A percentile compares a stretch with the other conserved stretches of the same genome.
phyloP scores from a whole-genome alignment of 345 rosid species.

The Euphorbia lathyris region DNA sequence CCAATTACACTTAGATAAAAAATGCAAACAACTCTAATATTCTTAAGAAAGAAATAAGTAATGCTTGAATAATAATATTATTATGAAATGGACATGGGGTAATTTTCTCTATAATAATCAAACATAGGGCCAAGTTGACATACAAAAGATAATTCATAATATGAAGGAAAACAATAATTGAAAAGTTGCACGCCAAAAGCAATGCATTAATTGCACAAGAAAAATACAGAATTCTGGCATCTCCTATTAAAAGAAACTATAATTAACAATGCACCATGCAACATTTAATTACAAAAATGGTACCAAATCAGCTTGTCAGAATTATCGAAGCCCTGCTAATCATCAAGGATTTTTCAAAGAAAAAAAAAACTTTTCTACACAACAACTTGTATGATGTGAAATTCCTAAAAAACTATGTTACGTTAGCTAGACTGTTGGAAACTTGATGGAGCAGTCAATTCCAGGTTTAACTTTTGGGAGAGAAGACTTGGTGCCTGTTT shows the following conservation, averaged over 20 bases:
- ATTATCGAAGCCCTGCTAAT: conserved; percentile 21
- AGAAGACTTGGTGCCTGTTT: conserved; percentile 29
- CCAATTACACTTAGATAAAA: too few species aligned
- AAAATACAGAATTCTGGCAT: conserved; percentile 9
- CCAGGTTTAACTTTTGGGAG: conserved; percentile 36
- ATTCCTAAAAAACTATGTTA: conserved; percentile 16
- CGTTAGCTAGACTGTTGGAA: conserved; percentile 48
- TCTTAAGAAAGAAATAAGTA: too few species aligned
- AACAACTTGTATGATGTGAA: conserved; percentile 17
- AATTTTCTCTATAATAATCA: too few species aligned
- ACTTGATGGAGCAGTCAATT: conserved; percentile 34
- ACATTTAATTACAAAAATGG: conserved; percentile 38
- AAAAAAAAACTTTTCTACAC: conserved; percentile 7
- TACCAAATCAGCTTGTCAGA: conserved; percentile 24
- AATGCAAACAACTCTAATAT: too few species aligned
- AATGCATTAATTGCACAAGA: background rate
- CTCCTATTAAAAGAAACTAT: conserved; percentile 3
- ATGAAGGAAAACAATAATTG: background rate
- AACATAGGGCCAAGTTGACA: too few species aligned
- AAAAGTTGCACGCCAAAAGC: conserved; percentile 4
- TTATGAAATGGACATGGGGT: too few species aligned
- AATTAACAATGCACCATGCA: conserved; percentile 11
- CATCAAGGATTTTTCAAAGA: background rate
- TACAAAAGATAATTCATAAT: too few species aligned
- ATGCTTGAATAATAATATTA: too few species aligned